Evolutionary conservation across 345 rosid species (phyloP), one percentile per base, ranked within the genome.

Genomic region (Linum tenue): DNA sequence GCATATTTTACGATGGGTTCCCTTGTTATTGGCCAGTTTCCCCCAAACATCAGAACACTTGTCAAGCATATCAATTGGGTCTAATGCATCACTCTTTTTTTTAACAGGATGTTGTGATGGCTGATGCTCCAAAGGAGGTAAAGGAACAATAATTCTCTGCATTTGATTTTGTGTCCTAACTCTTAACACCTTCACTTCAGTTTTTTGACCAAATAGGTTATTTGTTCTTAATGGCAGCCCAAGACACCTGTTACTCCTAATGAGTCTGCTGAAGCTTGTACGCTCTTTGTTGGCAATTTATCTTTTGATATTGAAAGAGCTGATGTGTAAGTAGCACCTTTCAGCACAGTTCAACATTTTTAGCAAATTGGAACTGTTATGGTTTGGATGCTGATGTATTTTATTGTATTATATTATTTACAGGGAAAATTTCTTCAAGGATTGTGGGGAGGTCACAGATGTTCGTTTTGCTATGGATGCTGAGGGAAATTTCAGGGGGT

Each of bases 381-480:
- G 11, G 9, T 10, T 48, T 3, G 53, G 53, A 48, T 9, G 53
- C 14, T 9, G 53, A 48, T 48, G 11, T 48, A 6, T 9, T 48
- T 7, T 48, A 7, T 48, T 44, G 51, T 7, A 12, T 48, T 9
- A 48, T 2, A 5, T 62, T 35, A 56, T 5, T 44, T 80, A 36
- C 92, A 90, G 97, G 15, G 85, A 69, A 68, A 60, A 78, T 56
- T 90, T 94, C 86, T 94, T 90, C 69, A 75, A 84, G 69, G 86
- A 57, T 60, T 84, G 37, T 60, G 97, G 88, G 37, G 91, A 90
- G 76, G 42, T 88, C 35, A 83, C 79, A 67, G 96, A 88, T 78
- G 82, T 90, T 5, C 89, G 96, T 66, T 74, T 94, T 14, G 70
- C 88, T 17, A n/a, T 73, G 5, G 77, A 67, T 39, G 62, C 59